Evolutionary conservation across 176 grass and related monocot species (phyloP), one percentile per base, ranked within the genome.

Genomic region (Triticum dicoccoides): DNA sequence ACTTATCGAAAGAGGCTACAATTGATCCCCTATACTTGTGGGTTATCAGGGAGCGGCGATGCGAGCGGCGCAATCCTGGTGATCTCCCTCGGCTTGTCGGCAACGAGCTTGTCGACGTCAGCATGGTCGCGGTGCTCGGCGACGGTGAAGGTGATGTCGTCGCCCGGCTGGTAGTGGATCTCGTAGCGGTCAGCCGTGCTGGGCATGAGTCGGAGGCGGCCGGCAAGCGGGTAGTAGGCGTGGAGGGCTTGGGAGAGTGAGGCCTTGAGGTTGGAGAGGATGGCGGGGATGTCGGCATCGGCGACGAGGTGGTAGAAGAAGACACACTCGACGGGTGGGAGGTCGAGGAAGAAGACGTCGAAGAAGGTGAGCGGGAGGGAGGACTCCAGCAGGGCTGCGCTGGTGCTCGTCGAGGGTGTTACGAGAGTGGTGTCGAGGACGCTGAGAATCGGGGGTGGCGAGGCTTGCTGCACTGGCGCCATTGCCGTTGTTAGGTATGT

Each of bases 281-380:
- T 75, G 23, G 42, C 25, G 42, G 72, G 6, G 42, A 9, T 5
- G 72, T 75, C 72, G 42, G 72, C 42, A 13, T 75, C 72, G 72
- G 23, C 72, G 23, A 6, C 3, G 72, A 75, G 72, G 42, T 12
- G 12, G 72, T 75, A 75, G 72, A 49, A 49, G 72, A 75, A 75
- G 72, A 75, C 24, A 9, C 72, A 42, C 72, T 75, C 24, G 72
- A 75, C 72, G 23, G 72, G 72, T 29, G 72, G 72, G 42, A 44
- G 25, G 12, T 8, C 45, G 5, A 44, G 21, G 42, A 42, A 75
- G 12, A 75, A 1, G 42, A 49, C 72, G 72, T 75, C 42, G 12
- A 75, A 75, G 72, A 49, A 75, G 42, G 72, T 75, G 72, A 75
- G 72, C 72, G 42, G 72, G 72, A 75, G 72, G 72, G 42, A 75